Evolutionary conservation across 805 yeast genomes (phyloP).

Genomic region (Wickerhamomyces queroliae): DNA sequence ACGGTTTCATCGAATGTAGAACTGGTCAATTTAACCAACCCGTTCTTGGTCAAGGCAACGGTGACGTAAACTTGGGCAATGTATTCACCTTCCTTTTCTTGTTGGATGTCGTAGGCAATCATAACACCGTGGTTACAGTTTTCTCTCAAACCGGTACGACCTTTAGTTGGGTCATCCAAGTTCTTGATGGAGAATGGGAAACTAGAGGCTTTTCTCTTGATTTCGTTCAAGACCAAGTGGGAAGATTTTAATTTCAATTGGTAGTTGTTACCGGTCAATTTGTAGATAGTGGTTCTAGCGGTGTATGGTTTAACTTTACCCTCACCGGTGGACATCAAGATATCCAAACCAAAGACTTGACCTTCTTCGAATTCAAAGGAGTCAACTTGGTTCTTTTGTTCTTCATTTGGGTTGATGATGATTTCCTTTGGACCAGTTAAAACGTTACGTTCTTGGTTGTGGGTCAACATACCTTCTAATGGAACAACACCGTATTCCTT

Average conservation of each 20-base stretch:
- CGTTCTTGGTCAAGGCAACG: constrained; percentile 68
- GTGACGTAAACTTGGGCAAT: constrained; percentile 74
- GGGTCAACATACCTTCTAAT: constrained; percentile 72
- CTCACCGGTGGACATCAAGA: constrained; percentile 55
- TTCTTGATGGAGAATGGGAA: constrained; percentile 68
- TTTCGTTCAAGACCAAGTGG: constrained; percentile 57
- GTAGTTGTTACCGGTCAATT: constrained; percentile 64
- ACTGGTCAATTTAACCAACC: constrained; percentile 57
- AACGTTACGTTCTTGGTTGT: constrained; percentile 61
- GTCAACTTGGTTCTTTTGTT: constrained; percentile 58
- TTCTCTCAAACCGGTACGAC: constrained; percentile 71
- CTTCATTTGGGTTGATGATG: constrained; percentile 67
- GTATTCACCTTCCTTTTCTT: constrained; percentile 59
- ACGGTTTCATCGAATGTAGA: constrained; percentile 43
- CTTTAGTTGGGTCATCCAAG: constrained; percentile 63
- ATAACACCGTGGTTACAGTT: constrained; percentile 62
- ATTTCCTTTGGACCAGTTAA: constrained; percentile 72
- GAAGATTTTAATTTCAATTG: constrained; percentile 68
- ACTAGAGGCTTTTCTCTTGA: constrained; percentile 57
- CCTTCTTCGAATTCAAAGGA: constrained; percentile 63
- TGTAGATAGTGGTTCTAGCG: constrained; percentile 63
- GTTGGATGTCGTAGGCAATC: constrained; percentile 61
- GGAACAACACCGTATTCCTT: constrained; percentile 53
- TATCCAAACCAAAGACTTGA: constrained; percentile 74
- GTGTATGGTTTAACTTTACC: constrained; percentile 61